Conservation (phyloP, 2,329 filamentous ascomycete species). For the Zymoseptoria tritici region DNA sequence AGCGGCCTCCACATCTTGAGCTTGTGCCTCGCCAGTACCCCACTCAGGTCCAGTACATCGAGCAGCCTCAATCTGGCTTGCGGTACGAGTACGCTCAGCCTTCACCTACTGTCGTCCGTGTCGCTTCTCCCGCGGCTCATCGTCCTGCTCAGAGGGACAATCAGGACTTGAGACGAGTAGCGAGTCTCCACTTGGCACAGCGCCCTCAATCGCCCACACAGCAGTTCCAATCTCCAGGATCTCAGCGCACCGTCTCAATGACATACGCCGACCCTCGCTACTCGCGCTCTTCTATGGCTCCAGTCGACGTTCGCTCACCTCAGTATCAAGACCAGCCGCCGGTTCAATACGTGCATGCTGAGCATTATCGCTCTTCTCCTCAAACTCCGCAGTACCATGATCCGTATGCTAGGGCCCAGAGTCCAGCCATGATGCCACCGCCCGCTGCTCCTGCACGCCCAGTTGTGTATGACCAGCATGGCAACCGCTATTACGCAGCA, state of each 20-base stretch:
- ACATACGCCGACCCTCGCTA: conserved; percentile 34
- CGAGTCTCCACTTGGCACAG: conserved; percentile 41
- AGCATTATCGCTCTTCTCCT: conserved; percentile 36
- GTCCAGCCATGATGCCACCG: conserved; percentile 38
- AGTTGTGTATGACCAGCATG: conserved; percentile 72
- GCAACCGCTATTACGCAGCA: conserved; percentile 66
- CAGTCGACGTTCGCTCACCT: conserved; percentile 19
- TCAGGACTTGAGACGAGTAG: conserved; percentile 41
- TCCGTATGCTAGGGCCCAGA: conserved; percentile 33
- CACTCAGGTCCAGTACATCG: conserved; percentile 40
- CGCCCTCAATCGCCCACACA: conserved; percentile 38
- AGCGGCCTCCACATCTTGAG: conserved; percentile 32
- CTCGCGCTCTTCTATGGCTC: conserved; percentile 19
- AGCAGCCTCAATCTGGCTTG: conserved; percentile 32
- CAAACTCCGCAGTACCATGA: conserved; percentile 21
- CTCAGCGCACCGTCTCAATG: conserved; percentile 36
- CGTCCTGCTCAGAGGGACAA: conserved; percentile 36
- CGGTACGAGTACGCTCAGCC: conserved; percentile 37
- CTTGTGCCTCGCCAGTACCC: conserved; percentile 32
- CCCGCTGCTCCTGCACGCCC: conserved; percentile 46
- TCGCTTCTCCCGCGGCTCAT: conserved; percentile 32
- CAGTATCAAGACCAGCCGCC: conserved; percentile 31
- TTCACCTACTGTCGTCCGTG: conserved; percentile 33
- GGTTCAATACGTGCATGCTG: conserved; percentile 32
- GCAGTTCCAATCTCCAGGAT: conserved; percentile 33